Evolutionary conservation across 768 basidiomycete genomes (phyloP), one percentile per base, ranked within the genome.

Genomic region (Dacryopinax spathularia): DNA sequence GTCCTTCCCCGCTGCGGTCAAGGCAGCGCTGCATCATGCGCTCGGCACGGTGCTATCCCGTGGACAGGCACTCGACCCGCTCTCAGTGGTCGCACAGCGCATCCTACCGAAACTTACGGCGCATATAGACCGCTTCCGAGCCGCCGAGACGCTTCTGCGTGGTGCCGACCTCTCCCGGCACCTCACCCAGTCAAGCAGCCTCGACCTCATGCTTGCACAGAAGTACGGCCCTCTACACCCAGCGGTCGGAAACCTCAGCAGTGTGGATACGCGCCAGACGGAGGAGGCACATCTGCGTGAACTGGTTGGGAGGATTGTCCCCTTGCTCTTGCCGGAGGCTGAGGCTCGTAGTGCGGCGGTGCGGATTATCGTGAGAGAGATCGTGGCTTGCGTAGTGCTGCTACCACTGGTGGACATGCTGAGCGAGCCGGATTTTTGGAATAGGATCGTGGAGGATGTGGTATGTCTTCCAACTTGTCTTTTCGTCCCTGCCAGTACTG

Each of bases 351-450:
- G 91, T 70, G 79, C 79, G 66, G 85, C 83, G 3, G 78, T 96
- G 56, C 82, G 75, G 65, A 81, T 88, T 35, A 84, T 89, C 16
- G 83, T 84, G 2, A 77, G 91, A 48, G 96, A 99, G 75, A 81
- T 97, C 67, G 77, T 87, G 0, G 82, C 88, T 2, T 94, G 91
- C 70, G 78, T 86, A 1, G 84, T 95, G 2, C 70, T 97, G 37
- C 85, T 88, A 70, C 93, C 95, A 13, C 73, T 95, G 62, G 85
- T 95, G 79, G 91, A 97, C 60, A 90, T 95, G 86, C 71, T 97
- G 34, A 81, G 88, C 31, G 96, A 99, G 72, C 91, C 93, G 3
- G 96, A 99, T 73, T 96, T 96, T 67, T 97, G 93, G 93, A 99
- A 99, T 75, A 80, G 84, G 64, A 82, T 84, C 35, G 89, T 97